Conservation (phyloP, 2,329 filamentous ascomycete species). For the Hypomyces perniciosus region DNA sequence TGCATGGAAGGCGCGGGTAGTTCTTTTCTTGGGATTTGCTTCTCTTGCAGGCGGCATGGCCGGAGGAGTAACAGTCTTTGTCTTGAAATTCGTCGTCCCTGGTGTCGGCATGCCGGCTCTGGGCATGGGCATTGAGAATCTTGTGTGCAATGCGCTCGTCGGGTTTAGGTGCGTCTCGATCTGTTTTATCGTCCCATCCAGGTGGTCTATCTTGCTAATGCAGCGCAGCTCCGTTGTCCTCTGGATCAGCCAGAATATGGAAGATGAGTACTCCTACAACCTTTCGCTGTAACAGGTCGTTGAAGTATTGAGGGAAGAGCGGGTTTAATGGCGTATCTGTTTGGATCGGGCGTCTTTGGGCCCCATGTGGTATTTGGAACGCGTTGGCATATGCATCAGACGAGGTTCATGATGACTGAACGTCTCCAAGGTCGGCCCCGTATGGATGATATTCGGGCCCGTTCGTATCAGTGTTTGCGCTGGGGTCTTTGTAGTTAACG, state of each 20-base stretch:
- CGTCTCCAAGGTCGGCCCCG: too few relatives aligned
- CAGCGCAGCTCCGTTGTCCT: slow-evolving; percentile 51
- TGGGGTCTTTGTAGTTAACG: too few relatives aligned
- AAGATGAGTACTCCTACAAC: slow-evolving; percentile 66
- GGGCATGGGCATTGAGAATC: slow-evolving; percentile 59
- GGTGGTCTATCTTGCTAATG: slow-evolving; percentile 13
- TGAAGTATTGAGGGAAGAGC: not conserved
- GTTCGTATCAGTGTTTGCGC: too few relatives aligned
- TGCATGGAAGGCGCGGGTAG: slow-evolving; percentile 63
- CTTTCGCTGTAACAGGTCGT: slow-evolving; percentile 45
- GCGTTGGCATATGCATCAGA: too few relatives aligned
- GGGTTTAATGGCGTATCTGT: slow-evolving; percentile 10
- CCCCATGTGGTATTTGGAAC: not conserved
- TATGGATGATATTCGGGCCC: too few relatives aligned
- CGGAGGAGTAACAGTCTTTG: slow-evolving; percentile 61
- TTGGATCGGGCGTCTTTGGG: slow-evolving; percentile 10
- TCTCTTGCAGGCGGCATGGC: slow-evolving; percentile 62
- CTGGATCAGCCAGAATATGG: slow-evolving; percentile 67
- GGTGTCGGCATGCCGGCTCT: slow-evolving; percentile 54
- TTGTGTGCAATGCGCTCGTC: slow-evolving; percentile 59
- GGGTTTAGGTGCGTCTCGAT: slow-evolving; percentile 46
- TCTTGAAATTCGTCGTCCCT: slow-evolving; percentile 58
- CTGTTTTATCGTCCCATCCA: not conserved
- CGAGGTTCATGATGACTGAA: too few relatives aligned
- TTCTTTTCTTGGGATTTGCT: slow-evolving; percentile 62